Conservation (phyloP, 805 yeast genomes). For the Brettanomyces nanus region DNA sequence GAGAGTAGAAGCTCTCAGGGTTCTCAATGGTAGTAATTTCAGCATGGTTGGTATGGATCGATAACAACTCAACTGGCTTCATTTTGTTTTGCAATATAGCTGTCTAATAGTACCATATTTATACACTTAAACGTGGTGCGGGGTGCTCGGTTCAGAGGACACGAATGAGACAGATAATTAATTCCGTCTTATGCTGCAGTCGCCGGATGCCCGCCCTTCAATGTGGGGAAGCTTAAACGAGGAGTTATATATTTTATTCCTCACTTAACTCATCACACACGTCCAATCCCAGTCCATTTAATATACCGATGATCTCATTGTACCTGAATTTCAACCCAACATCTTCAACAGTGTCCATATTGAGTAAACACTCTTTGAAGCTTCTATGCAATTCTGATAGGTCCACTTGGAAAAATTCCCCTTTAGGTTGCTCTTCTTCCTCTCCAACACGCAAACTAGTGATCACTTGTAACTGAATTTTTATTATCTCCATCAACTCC, state of each 20-base stretch:
- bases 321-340: constrained; percentile 8
- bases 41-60: background rate
- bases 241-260: too few species aligned
- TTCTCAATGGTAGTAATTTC: background rate
- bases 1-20: background rate
- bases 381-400: constrained; percentile 4
- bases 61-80: background rate
- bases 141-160: too few species aligned
- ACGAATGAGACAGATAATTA: too few species aligned
- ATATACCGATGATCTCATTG: constrained; percentile 7
- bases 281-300: constrained; percentile 9
- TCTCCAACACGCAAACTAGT: background rate
- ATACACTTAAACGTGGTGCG: too few species aligned
- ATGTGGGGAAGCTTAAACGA: too few species aligned
- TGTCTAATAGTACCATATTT: too few species aligned
- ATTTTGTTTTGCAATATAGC: too few species aligned
- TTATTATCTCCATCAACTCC: constrained; percentile 20
- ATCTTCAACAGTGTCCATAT: constrained; percentile 8
- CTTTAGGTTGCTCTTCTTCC: constrained; percentile 6
- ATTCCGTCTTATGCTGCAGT: too few species aligned
- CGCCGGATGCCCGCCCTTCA: too few species aligned
- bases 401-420: constrained; percentile 6
- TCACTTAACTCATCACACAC: constrained; percentile 8
- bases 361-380: constrained; percentile 9
- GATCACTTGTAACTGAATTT: background rate